phyloP scores from a whole-genome alignment of 2,329 filamentous ascomycete genomes.

The Apiospora aurea region DNA sequence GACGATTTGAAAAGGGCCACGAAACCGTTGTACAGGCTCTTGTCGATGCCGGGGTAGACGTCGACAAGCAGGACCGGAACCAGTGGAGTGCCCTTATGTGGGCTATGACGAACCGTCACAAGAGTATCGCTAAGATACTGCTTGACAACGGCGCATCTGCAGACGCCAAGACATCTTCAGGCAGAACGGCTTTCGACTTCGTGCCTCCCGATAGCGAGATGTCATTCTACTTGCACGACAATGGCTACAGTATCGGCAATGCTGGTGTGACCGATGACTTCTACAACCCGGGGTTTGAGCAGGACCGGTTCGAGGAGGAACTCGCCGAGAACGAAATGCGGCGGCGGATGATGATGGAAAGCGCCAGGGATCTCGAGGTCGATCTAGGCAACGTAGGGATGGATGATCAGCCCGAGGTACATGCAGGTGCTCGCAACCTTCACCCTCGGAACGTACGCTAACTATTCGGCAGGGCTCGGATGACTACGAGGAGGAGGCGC shows the following conservation, averaged over 20 bases:
- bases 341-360: conserved; percentile 98
- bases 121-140: conserved; percentile 90
- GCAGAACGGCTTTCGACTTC: conserved; percentile 94
- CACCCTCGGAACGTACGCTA: conserved; percentile 35
- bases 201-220: conserved; percentile 95
- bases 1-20: conserved; percentile 71
- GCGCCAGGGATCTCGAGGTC: conserved; percentile 94
- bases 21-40: conserved; percentile 85
- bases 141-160: conserved; percentile 95
- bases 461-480: conserved; percentile 63
- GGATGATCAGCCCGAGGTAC: conserved; percentile 91
- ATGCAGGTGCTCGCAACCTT: conserved; percentile 36
- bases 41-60: conserved; percentile 83
- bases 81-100: conserved; percentile 99
- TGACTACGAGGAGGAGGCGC: conserved; percentile 85
- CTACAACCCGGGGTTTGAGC: conserved; percentile 88
- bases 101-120: conserved; percentile 99
- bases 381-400: conserved; percentile 94
- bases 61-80: conserved; percentile 94
- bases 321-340: conserved; percentile 96
- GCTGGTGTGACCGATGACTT: conserved; percentile 87
- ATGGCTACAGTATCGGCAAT: conserved; percentile 87
- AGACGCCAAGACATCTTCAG: conserved; percentile 92
- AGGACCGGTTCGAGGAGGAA: conserved; percentile 95
- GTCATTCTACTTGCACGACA: conserved; percentile 92